These are phyloP conservation scores for Aurantiochytrium sp. DNA, from an alignment of 108 stramenopile species.

Conservation along the genomic window DNA sequence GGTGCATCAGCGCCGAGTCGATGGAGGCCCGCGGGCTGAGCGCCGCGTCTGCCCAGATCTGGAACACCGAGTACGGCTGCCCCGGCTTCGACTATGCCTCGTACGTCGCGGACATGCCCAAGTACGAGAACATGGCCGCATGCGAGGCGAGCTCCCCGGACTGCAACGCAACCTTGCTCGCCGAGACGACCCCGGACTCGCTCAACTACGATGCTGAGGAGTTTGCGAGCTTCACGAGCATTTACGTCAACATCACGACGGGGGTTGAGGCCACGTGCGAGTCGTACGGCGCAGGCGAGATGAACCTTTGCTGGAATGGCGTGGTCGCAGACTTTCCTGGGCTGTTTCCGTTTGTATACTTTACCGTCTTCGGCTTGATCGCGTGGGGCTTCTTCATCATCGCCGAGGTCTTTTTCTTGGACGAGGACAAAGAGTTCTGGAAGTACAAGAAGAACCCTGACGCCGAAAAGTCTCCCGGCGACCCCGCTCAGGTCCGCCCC, in stretches of 20 bases:
- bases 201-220: background rate
- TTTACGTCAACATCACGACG: background rate
- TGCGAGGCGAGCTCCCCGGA: background rate
- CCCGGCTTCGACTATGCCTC: background rate
- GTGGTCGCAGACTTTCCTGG: background rate
- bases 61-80: background rate
- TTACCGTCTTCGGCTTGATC: background rate
- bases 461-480: no score
- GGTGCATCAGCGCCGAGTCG: background rate
- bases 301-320: conserved; percentile 12
- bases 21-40: background rate
- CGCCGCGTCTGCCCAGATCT: background rate
- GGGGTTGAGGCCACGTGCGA: background rate
- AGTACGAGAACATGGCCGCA: background rate
- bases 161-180: background rate
- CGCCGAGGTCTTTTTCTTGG: background rate
- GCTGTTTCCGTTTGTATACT: background rate
- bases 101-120: background rate
- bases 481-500: no score
- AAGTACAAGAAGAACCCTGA: background rate
- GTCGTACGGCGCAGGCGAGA: background rate
- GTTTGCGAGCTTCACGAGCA: background rate
- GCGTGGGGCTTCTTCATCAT: background rate
- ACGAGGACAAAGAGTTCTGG: background rate
- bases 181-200: background rate